Percentiles rank a stretch among this genome's conserved stretches.
phyloP scores from a whole-genome alignment of 495 filamentous ascomycete genomes.

The Elasticomyces elasticus region DNA sequence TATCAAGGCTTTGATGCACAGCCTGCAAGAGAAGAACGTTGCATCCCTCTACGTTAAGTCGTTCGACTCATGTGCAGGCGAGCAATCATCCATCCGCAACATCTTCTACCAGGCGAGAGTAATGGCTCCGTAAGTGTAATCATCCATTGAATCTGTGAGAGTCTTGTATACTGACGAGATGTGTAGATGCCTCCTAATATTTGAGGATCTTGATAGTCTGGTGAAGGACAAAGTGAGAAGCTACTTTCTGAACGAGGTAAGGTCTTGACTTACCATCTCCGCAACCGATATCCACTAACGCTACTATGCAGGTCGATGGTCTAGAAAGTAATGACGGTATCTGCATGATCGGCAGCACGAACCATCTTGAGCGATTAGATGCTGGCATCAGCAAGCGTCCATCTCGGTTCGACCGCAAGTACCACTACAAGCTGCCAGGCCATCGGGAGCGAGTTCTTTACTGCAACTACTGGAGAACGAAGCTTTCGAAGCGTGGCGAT shows the following conservation, averaged over 20 bases:
- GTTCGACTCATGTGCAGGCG: constrained; percentile 16
- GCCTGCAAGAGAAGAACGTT: constrained; percentile 34
- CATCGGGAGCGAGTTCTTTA: constrained; percentile 26
- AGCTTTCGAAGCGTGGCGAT: constrained; percentile 20
- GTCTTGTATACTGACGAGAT: too few species aligned
- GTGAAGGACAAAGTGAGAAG: constrained; percentile 43
- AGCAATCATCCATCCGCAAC: constrained; percentile 22
- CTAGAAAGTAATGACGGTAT: constrained; percentile 41
- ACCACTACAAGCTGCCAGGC: constrained; percentile 28
- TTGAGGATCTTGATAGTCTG: constrained; percentile 60
- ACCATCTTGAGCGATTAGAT: constrained; percentile 31
- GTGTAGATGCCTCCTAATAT: constrained; percentile 45
- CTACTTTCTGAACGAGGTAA: constrained; percentile 57
- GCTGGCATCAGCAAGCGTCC: constrained; percentile 30
- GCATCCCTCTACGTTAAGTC: constrained; percentile 49
- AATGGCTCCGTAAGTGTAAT: constrained; percentile 38
- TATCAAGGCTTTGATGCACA: constrained; percentile 57
- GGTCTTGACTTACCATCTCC: too few species aligned
- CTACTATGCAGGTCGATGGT: constrained; percentile 43
- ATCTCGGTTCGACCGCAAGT: constrained; percentile 33
- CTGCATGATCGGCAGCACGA: constrained; percentile 32
- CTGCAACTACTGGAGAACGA: constrained; percentile 30
- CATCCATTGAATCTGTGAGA: too few species aligned
- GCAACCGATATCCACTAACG: background rate
- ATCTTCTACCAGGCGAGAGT: constrained; percentile 29